Evolutionary conservation across 2,329 filamentous ascomycete species (phyloP).

Genomic region (Paraphoma sp.): DNA sequence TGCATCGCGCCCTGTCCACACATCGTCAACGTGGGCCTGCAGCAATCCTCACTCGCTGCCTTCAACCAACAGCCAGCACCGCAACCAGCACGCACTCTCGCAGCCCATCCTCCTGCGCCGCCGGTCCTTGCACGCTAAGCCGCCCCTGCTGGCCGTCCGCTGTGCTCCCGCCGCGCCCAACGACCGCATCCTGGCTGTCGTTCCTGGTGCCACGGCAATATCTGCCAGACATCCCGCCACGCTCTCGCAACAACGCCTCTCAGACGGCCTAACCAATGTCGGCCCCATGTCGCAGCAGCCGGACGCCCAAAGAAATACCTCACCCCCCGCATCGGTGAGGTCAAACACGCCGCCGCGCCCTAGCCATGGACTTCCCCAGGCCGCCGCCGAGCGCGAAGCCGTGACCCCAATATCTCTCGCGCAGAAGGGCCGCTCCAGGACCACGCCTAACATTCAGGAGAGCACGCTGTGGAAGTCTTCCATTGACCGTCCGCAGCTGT

Average conservation of each 20-base stretch:
- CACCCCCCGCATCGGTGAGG: constrained; percentile 50
- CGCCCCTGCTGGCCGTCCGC: constrained; percentile 24
- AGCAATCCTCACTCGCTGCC: constrained; percentile 28
- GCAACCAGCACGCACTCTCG: constrained; percentile 8
- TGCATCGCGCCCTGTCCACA: constrained; percentile 27
- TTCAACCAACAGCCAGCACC: constrained; percentile 10
- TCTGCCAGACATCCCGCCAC: constrained; percentile 45
- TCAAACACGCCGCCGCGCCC: constrained; percentile 37
- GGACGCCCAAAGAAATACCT: constrained; percentile 47
- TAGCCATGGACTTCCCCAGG: constrained; percentile 26
- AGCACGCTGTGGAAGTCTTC: constrained; percentile 44
- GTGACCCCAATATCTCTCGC: constrained; percentile 45
- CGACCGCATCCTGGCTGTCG: constrained; percentile 28
- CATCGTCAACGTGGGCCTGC: constrained; percentile 38
- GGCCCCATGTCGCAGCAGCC: constrained; percentile 51
- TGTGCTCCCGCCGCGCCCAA: constrained; percentile 29
- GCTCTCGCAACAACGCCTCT: constrained; percentile 25
- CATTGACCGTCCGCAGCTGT: constrained; percentile 59
- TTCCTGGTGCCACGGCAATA: constrained; percentile 31
- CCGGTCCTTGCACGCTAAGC: constrained; percentile 15
- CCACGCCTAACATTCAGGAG: constrained; percentile 43
- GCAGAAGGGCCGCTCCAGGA: constrained; percentile 48
- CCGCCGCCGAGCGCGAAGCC: constrained; percentile 18
- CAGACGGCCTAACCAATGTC: constrained; percentile 50
- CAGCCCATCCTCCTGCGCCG: constrained; percentile 13